Conservation (phyloP, 345 rosid species). For the Fremontodendron californicum region DNA sequence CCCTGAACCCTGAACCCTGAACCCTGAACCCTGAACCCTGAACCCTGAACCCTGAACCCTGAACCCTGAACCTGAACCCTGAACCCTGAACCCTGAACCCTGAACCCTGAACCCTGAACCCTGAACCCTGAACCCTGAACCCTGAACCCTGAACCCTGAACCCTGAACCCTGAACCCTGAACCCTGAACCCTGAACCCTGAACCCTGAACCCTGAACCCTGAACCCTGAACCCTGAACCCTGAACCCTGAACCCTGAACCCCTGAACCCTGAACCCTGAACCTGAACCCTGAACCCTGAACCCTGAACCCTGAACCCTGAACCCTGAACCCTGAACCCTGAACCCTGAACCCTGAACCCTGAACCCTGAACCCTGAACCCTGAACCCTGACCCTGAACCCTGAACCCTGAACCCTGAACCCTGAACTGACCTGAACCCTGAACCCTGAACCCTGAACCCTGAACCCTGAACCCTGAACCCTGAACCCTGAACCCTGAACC, state of each 20-base stretch:
- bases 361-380: conserved; percentile 21
- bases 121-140: conserved; percentile 14
- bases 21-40: conserved; percentile 18
- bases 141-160: conserved; percentile 9
- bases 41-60: conserved; percentile 20
- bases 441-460: background rate
- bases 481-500: too few species aligned
- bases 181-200: conserved; percentile 13
- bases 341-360: conserved; percentile 18
- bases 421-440: conserved; percentile 12
- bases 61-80: background rate
- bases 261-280: conserved; percentile 7
- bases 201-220: conserved; percentile 19
- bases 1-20: conserved; percentile 17
- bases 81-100: conserved; percentile 14
- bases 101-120: conserved; percentile 21
- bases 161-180: conserved; percentile 15
- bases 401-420: conserved; percentile 24
- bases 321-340: conserved; percentile 18
- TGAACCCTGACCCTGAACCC: conserved; percentile 20
- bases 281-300: conserved; percentile 15
- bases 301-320: conserved; percentile 20
- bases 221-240: conserved; percentile 23
- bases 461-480: too few species aligned
- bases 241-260: conserved; percentile 1